These are phyloP conservation scores for Cordyceps farinosa DNA, from an alignment of 2,329 filamentous ascomycete genomes.

Conservation along the genomic window DNA sequence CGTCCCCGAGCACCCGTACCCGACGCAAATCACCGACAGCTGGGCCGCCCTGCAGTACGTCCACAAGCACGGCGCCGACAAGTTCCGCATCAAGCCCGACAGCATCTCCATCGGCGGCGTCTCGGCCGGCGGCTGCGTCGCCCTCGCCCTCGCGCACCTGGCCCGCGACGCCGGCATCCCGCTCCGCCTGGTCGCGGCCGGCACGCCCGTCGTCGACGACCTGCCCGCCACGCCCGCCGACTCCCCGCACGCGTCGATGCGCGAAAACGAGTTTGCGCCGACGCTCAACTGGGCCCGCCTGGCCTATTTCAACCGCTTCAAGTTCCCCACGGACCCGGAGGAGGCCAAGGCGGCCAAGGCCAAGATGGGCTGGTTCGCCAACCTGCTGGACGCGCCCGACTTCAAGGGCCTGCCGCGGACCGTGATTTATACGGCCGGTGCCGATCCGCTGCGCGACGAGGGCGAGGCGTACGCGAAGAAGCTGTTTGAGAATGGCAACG, in stretches of 20 bases:
- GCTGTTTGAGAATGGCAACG: conserved; percentile 41
- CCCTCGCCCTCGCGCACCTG: conserved; percentile 37
- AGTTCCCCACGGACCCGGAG: conserved; percentile 27
- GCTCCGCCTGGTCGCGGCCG: conserved; percentile 35
- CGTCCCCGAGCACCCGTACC: conserved; percentile 47
- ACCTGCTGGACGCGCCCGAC: conserved; percentile 35
- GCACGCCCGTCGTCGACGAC: conserved; percentile 40
- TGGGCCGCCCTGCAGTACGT: conserved; percentile 43
- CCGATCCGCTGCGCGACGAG: conserved; percentile 46
- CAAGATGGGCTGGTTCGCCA: conserved; percentile 26
- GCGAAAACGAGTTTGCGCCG: conserved; percentile 39
- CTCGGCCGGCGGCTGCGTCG: conserved; percentile 42
- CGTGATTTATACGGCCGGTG: conserved; percentile 40
- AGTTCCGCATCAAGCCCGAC: conserved; percentile 36
- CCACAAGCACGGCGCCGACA: conserved; percentile 29
- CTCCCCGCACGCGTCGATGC: conserved; percentile 39
- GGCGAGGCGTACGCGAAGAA: conserved; percentile 44
- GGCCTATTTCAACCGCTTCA: conserved; percentile 38
- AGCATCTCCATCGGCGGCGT: conserved; percentile 43
- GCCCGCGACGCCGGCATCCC: conserved; percentile 38
- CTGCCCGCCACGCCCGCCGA: conserved; percentile 36
- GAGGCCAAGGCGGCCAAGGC: conserved; percentile 18
- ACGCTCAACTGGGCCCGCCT: conserved; percentile 43
- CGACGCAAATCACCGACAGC: conserved; percentile 46
- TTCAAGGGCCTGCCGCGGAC: conserved; percentile 35